Base-by-base conservation (phyloP, 2,329 filamentous ascomycete species). In the Monosporascus sp. region DNA sequence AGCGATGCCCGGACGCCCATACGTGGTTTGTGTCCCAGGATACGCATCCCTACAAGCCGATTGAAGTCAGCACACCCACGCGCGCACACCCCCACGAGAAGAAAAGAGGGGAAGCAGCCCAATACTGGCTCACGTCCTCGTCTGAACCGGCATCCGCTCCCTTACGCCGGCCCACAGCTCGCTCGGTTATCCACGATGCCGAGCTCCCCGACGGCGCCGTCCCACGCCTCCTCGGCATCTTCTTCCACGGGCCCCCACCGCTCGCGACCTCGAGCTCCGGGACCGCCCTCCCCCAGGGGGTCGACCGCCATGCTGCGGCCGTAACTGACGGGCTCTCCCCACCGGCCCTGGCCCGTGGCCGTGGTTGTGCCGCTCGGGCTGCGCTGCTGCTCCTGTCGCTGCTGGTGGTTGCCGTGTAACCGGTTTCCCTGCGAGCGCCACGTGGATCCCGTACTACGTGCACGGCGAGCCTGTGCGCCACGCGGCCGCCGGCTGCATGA, bases 251-350 rank as follows among this genome's bases (percentile, higher is more conserved):
- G 63, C 59, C 75, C 54, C 56, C 73, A 40, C 56, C 70, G 43
- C 75, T 72, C 19, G 73, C 75, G 1, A 84, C 85, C 41, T 78
- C 78, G 65, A 86, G 77, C 64, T 87, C 79, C 3, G 86, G 79
- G 41, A 90, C 66, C 1, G 97, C 80, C 53, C 82, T 79, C 0
- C 93, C 93, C 91, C 91, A 96, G 27, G 0, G 93, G 92, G 68
- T 90, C 87, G 26, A 97, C 79, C 47, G 95, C 87, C 75, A 96
- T 84, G 62, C 88, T 90, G 67, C 90, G 87, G 0, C 93, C 93
- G 72, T 94, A 96, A 70, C 90, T 95, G 27, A 82, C 80, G 54
- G 93, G 78, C 71, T 85, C 90, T 61, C 48, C 59, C 53, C 16
- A 57, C 48, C 31, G 56, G 17, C 16, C 27, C 19, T 14, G n/a